phyloP scores from a whole-genome alignment of 1,284 basidiomycete genomes.

The Ganoderma lingzhi region DNA sequence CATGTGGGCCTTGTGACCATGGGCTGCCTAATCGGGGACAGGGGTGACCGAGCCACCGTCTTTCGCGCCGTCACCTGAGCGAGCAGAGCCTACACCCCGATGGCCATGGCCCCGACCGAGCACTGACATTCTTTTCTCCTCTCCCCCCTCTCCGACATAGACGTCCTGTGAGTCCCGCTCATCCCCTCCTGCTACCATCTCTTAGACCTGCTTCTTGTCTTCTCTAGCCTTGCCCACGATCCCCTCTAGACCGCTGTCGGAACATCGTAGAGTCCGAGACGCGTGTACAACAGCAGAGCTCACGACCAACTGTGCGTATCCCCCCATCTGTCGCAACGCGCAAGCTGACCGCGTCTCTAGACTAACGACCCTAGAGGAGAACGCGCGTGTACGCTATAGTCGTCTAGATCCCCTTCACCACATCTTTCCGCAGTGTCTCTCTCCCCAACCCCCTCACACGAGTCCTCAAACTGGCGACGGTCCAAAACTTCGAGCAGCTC shows the following conservation, averaged over 20 bases:
- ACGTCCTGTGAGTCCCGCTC: slow-evolving; percentile 27
- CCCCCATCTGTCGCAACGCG: slow-evolving; percentile 8
- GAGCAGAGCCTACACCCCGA: slow-evolving; percentile 29
- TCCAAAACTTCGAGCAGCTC: slow-evolving; percentile 40
- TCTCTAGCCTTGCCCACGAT: slow-evolving; percentile 29
- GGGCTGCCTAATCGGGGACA: slow-evolving; percentile 32
- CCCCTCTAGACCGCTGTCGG: slow-evolving; percentile 34
- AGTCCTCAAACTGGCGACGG: slow-evolving; percentile 39
- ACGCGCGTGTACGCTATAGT: slow-evolving; percentile 34
- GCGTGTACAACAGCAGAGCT: slow-evolving; percentile 34
- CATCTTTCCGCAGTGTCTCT: slow-evolving; percentile 21
- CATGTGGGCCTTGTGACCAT: slow-evolving; percentile 35
- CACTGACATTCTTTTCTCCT: slow-evolving; percentile 20
- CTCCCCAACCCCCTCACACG: slow-evolving; percentile 25
- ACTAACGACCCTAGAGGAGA: slow-evolving; percentile 38
- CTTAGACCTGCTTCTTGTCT: slow-evolving; percentile 20
- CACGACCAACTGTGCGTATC: slow-evolving; percentile 32
- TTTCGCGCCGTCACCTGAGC: slow-evolving; percentile 35
- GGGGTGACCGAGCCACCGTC: slow-evolving; percentile 35
- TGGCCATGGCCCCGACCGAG: slow-evolving; percentile 22
- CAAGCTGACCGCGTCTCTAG: slow-evolving; percentile 24
- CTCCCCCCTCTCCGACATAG: slow-evolving; percentile 27
- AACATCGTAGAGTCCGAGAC: slow-evolving; percentile 33
- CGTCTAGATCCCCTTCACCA: slow-evolving; percentile 30
- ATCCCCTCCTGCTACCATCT: slow-evolving; percentile 21